Evolutionary conservation across 768 basidiomycete genomes (phyloP).

Genomic region (Termitomyces sp.): DNA sequence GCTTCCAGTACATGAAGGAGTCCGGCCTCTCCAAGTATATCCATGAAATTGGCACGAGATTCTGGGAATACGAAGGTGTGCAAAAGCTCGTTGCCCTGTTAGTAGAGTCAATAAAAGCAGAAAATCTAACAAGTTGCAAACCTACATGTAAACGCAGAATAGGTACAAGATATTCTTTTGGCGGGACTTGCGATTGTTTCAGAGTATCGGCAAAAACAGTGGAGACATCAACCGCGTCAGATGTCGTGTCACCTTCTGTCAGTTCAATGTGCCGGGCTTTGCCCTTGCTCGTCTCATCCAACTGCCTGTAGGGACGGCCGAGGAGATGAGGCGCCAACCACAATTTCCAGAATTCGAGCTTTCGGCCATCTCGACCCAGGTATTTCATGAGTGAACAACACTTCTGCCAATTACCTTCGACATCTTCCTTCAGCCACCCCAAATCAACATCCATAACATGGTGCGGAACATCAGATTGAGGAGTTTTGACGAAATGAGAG

Average conservation of each 20-base stretch:
- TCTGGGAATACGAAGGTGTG: constrained; percentile 70
- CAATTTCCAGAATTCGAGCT: constrained; percentile 70
- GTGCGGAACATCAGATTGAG: constrained; percentile 15
- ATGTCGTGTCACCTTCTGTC: constrained; percentile 43
- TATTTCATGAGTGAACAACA: constrained; percentile 51
- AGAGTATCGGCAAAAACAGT: constrained; percentile 22
- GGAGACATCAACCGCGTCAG: constrained; percentile 27
- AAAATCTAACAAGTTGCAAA: neutral
- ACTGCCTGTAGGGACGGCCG: neutral
- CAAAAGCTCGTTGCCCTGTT: constrained; percentile 56
- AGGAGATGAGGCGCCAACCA: constrained; percentile 48
- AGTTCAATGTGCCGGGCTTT: constrained; percentile 29
- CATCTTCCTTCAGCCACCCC: constrained; percentile 55
- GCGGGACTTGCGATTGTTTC: constrained; percentile 22
- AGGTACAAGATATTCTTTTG: constrained; percentile 43
- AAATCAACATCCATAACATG: constrained; percentile 25
- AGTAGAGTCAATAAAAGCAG: neutral
- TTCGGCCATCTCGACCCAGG: constrained; percentile 65
- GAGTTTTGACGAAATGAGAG: constrained; percentile 23
- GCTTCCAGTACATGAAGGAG: constrained; percentile 37
- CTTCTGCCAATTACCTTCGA: constrained; percentile 58
- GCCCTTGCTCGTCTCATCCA: constrained; percentile 13
- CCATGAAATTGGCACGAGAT: constrained; percentile 66
- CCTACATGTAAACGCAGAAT: constrained; percentile 64
- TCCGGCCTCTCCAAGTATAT: constrained; percentile 48